These are phyloP conservation scores for Fusarium haematococcum DNA, from an alignment of 2,329 filamentous ascomycete genomes.

Conservation along the genomic window DNA sequence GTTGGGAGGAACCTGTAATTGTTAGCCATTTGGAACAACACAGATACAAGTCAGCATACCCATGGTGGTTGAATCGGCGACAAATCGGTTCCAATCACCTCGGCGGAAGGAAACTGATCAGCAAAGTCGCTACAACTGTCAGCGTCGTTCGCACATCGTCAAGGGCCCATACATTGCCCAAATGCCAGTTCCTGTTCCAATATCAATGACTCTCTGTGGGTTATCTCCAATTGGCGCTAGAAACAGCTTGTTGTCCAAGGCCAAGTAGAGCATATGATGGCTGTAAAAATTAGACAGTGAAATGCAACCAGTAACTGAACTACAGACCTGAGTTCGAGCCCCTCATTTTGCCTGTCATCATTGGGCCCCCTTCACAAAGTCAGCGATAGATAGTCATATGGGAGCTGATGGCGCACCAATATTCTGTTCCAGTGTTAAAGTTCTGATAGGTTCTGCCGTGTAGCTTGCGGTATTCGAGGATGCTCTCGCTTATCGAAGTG, in stretches of 20 bases:
- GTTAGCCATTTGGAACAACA: constrained; percentile 51
- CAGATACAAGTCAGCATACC: constrained; percentile 45
- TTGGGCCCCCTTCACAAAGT: constrained; percentile 36
- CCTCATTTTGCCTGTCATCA: constrained; percentile 44
- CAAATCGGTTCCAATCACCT: constrained; percentile 64
- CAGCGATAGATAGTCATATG: background rate
- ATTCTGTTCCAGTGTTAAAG: constrained; percentile 24
- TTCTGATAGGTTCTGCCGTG: constrained; percentile 26
- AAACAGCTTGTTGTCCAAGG: background rate
- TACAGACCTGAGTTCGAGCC: constrained; percentile 37
- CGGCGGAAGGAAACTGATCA: constrained; percentile 56
- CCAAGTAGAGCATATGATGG: background rate
- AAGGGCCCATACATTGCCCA: background rate
- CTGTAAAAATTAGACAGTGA: background rate
- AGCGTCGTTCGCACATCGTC: background rate
- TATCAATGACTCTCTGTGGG: background rate
- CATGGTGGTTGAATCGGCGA: constrained; percentile 67
- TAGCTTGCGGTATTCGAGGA: constrained; percentile 24
- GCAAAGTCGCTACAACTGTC: constrained; percentile 57
- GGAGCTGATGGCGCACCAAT: constrained; percentile 17
- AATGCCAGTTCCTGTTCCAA: constrained; percentile 1
- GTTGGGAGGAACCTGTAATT: constrained; percentile 53
- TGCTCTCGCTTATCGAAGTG: constrained; percentile 12
- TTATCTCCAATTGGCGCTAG: background rate
- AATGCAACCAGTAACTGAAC: background rate